Evolutionary conservation across 2,329 filamentous ascomycete genomes (phyloP), one percentile per base, ranked within the genome.

Genomic region (Ascochyta viciae-villosae): DNA sequence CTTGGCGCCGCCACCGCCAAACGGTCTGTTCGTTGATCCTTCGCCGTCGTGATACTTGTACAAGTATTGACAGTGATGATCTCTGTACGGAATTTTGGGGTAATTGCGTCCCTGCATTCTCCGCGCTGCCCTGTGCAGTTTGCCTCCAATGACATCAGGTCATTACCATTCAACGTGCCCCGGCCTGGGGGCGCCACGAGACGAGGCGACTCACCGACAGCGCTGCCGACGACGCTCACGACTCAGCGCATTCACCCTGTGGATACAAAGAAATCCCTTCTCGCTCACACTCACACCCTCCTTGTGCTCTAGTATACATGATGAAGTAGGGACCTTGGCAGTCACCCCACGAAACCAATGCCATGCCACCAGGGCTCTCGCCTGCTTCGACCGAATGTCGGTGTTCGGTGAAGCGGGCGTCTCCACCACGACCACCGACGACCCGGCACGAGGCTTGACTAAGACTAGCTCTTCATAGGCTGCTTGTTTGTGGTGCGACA

Each of bases 341-440:
- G 34, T n/a, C 44, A 48, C 39, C 3, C 40, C 46, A 50, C 34
- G 35, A 46, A 44, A 39, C 29, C 26, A 31, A 27, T 29, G n/a
- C 5, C 33, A 39, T 44, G 33, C 8, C 40, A 44, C 19, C 44
- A 44, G 15, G 27, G 6, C 35, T 41, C 46, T 46, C 52, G 35
- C 46, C 9, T 41, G 41, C 19, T 46, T 50, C 53, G 53, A 55
- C 46, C 53, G 53, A 55, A 50, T 33, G 46, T 55, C 53, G 53
- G 53, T 55, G 23, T 46, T 47, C 15, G 29, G 46, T 42, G 37
- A 35, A 31, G n/a, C 31, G 26, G 16, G 19, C 23, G 47, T 35
- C 39, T 50, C 53, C 53, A 55, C 53, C 39, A 19, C 23, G 27
- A 38, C 33, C 39, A 50, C 46, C 53, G 41, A 54, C 33, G 43